These are phyloP conservation scores for Colletotrichum chlorophyti DNA, from an alignment of 2,329 filamentous ascomycete genomes.

Conservation along the genomic window DNA sequence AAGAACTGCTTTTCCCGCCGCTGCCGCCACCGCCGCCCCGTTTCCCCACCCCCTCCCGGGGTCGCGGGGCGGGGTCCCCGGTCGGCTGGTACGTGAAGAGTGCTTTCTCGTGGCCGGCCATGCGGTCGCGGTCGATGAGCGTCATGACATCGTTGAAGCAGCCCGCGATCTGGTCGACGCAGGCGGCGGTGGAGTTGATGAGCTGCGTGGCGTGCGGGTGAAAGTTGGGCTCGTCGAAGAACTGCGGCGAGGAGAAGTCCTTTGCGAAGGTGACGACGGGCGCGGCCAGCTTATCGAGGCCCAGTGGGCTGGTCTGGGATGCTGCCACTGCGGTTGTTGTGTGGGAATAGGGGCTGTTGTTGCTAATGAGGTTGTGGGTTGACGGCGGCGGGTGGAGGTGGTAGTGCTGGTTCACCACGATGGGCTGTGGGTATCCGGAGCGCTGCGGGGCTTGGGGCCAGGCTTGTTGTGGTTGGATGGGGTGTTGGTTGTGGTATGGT, in stretches of 20 bases:
- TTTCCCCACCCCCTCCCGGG: not conserved
- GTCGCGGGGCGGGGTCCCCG: conserved; percentile 12
- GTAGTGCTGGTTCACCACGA: conserved; percentile 61
- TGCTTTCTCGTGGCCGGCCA: conserved; percentile 60
- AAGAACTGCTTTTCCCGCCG: not conserved
- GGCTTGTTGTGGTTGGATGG: conserved; percentile 30
- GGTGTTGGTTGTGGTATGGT: conserved; percentile 11
- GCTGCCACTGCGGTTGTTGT: not conserved
- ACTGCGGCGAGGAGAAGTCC: conserved; percentile 45
- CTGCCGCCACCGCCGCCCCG: not conserved
- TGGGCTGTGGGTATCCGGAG: conserved; percentile 39
- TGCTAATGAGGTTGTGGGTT: conserved; percentile 9
- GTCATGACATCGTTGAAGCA: conserved; percentile 75
- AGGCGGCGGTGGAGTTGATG: conserved; percentile 50
- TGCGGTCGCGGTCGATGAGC: conserved; percentile 70
- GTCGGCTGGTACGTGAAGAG: conserved; percentile 49
- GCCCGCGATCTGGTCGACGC: conserved; percentile 66
- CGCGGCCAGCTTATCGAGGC: conserved; percentile 43
- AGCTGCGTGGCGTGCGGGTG: conserved; percentile 46
- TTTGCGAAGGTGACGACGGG: conserved; percentile 52
- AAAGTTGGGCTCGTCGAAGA: conserved; percentile 46
- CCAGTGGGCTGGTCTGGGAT: conserved; percentile 27
- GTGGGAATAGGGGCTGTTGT: conserved; percentile 22
- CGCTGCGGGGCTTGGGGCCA: conserved; percentile 31
- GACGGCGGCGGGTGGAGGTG: conserved; percentile 42